Evolutionary conservation across 345 rosid genomes (phyloP), one percentile per base, ranked within the genome.

Genomic region (Adansonia digitata): DNA sequence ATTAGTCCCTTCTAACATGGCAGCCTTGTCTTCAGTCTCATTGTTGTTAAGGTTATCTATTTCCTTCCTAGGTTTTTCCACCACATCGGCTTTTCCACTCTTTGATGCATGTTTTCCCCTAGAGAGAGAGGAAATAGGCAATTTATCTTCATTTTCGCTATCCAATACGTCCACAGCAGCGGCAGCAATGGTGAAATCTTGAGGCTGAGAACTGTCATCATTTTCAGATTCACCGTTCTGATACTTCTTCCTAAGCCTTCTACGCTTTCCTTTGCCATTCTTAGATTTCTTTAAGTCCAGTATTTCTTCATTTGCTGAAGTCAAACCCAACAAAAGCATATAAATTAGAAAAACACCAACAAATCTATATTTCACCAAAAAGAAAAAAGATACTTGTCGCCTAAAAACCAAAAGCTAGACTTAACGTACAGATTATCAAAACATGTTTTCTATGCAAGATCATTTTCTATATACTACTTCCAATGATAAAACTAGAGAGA

Each of bases 201-300:
- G 29, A 22, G 20, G 7, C 17, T 11, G 71, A 43, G 71, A 73
- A 67, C 53, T 66, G 48, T 45, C 65, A 20, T 82, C 68, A 27
- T 83, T 80, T 48, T 85, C 91, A 77, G 92, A 84, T 52, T 88
- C 89, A 71, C 73, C 56, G 5, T 67, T 15, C 42, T 78, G 88
- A 77, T 79, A 84, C 74, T 76, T 88, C 80, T 82, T 93, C 79
- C 73, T 82, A 29, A 83, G 87, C 64, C 88, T 79, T 71, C 82
- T 77, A 24, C 31, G 72, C 48, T 62, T 84, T 39, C 62, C 72
- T 70, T 77, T 85, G 24, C 7, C 72, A 34, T 77, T 60, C 76
- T 78, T 77, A 31, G 69, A 42, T 73, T 73, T 83, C 46, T 10
- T 74, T 39, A 20, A 20, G 29, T 29, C 10, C 1, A 35, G 1